Evolutionary conservation across 2,329 filamentous ascomycete species (phyloP).

Genomic region (Ophiognomonia clavigignenti-juglandacearum): DNA sequence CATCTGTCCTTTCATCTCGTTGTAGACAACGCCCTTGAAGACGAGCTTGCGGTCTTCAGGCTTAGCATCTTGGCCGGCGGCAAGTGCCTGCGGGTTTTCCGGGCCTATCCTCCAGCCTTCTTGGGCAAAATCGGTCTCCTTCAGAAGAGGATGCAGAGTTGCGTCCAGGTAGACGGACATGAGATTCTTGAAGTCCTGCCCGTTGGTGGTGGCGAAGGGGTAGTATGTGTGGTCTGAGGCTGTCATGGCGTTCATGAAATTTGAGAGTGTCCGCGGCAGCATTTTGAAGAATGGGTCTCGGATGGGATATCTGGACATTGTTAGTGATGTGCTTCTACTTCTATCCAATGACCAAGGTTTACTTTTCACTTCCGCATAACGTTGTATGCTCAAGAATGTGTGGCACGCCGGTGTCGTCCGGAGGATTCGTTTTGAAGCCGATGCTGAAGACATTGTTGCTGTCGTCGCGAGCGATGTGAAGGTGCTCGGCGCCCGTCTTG

Average conservation of each 20-base stretch:
- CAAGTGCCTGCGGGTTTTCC: slow-evolving; percentile 68
- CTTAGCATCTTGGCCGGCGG: slow-evolving; percentile 36
- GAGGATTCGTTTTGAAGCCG: slow-evolving; percentile 98
- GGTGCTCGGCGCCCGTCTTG: slow-evolving; percentile 91
- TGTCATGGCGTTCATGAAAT: slow-evolving; percentile 99
- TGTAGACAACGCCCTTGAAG: slow-evolving; percentile 98
- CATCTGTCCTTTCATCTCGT: slow-evolving; percentile 99
- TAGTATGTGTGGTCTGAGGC: slow-evolving; percentile 96
- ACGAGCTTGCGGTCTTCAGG: slow-evolving; percentile 66
- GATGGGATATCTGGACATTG: slow-evolving; percentile 73
- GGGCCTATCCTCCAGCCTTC: slow-evolving; percentile 96
- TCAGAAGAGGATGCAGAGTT: slow-evolving; percentile 83
- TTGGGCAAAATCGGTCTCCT: slow-evolving; percentile 87
- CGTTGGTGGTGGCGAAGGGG: slow-evolving; percentile 94
- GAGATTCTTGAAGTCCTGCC: slow-evolving; percentile 91
- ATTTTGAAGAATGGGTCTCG: slow-evolving; percentile 99
- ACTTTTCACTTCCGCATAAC: slow-evolving; percentile 92
- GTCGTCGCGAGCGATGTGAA: slow-evolving; percentile 92
- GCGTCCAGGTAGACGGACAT: slow-evolving; percentile 96
- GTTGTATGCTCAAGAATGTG: slow-evolving; percentile 98
- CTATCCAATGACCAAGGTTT: too few species aligned
- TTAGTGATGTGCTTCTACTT: slow-evolving; percentile 23
- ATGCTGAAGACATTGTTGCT: slow-evolving; percentile 99
- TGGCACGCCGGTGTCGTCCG: slow-evolving; percentile 90
- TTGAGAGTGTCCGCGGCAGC: slow-evolving; percentile 94